Evolutionary conservation across 2,329 filamentous ascomycete species (phyloP).

Genomic region (Zelopaecilomyces penicillatus): DNA sequence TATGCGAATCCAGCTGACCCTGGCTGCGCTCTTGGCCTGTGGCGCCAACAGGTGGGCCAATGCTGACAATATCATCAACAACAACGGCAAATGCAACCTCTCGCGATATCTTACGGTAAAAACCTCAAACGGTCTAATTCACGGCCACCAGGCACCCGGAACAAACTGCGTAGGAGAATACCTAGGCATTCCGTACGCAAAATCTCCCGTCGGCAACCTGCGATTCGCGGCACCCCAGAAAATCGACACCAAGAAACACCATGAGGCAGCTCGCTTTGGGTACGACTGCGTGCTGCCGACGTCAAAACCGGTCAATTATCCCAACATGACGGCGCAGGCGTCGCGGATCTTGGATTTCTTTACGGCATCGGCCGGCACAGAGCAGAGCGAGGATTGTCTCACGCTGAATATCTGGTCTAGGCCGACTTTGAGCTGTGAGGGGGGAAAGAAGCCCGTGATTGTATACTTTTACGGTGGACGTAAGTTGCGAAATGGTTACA

Average conservation of each 20-base stretch:
- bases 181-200: conserved; percentile 32
- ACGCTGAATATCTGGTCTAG: conserved; percentile 28
- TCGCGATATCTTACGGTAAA: conserved; percentile 10
- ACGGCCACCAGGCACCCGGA: conserved; percentile 22
- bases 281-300: conserved; percentile 19
- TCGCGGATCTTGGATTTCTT: conserved; percentile 17
- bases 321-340: conserved; percentile 21
- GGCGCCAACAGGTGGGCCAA: too few species aligned
- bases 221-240: conserved; percentile 28
- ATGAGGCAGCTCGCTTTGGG: conserved; percentile 20
- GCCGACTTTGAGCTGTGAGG: conserved; percentile 20
- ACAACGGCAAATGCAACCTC: too few species aligned
- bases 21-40: too few species aligned
- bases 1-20: too few species aligned
- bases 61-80: too few species aligned
- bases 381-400: conserved; percentile 28
- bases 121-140: conserved; percentile 25
- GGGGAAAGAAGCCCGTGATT: conserved; percentile 32
- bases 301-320: conserved; percentile 16
- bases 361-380: conserved; percentile 13
- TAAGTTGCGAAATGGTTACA: conserved; percentile 1
- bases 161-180: conserved; percentile 27
- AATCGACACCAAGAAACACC: conserved; percentile 12
- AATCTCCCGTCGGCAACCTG: conserved; percentile 26
- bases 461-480: conserved; percentile 32